Percentiles rank a stretch among this genome's conserved stretches.
These are phyloP conservation scores for Conticribra guillardii DNA, from an alignment of 108 stramenopile genomes.

Conservation along the genomic window DNA sequence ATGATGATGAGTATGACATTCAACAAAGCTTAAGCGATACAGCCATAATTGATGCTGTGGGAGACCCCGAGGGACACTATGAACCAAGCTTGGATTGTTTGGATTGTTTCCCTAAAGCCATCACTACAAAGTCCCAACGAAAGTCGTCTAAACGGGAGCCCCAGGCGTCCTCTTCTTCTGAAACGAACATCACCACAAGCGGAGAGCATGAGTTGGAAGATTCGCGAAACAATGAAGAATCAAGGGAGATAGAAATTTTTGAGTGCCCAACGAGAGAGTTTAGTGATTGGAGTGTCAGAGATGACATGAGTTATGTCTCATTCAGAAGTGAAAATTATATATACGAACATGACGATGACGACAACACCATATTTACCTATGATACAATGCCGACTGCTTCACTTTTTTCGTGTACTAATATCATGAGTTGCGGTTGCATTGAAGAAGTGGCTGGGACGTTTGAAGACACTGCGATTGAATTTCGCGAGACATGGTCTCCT, in stretches of 20 bases:
- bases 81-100: background rate
- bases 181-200: background rate
- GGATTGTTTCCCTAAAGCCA: too few species aligned
- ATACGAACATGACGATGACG: background rate
- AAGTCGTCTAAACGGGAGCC: background rate
- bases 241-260: background rate
- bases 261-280: background rate
- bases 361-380: background rate
- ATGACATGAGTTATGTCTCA: background rate
- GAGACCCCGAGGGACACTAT: background rate
- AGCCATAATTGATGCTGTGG: background rate
- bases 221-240: too few species aligned
- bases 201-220: background rate
- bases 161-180: background rate
- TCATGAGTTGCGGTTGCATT: too few species aligned
- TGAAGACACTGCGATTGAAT: too few species aligned
- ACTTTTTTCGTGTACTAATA: too few species aligned
- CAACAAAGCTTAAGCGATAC: background rate
- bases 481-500: too few species aligned
- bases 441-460: too few species aligned
- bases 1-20: background rate
- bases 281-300: background rate
- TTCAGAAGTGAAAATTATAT: background rate
- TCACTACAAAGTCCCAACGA: background rate
- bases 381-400: background rate